Base-by-base conservation (phyloP, 257 asterid species). In the Osmanthus fragrans region DNA sequence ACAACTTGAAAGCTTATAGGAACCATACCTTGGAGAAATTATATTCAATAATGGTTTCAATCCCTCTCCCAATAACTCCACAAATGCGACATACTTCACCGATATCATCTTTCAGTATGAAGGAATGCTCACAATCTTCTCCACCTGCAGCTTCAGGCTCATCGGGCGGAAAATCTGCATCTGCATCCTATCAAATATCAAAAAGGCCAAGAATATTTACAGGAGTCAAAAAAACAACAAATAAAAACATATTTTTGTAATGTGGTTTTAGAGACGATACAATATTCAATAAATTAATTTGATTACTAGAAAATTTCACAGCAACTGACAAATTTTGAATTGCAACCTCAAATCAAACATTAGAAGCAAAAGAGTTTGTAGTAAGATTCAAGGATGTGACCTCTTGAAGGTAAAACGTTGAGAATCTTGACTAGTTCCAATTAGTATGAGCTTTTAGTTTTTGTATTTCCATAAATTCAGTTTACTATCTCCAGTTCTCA, bases 41-140 rank as follows among this genome's bases (percentile, higher is more conserved):
- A 81, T 85, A 95, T 77, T 95, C 99, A 11, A 95, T 95, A 65
- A 95, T 95, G 73, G 90, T 77, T 51, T 90, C 99, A 77, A 95
- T 95, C 74, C 97, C 86, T 86, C 94, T 88, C 85, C 76, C 84
- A 73, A 95, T 89, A 80, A 95, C 94, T 80, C 99, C 99, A 77
- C 99, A 95, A 45, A 95, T 85, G 67, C 99, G 96, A 77, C 99
- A 95, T 25, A 96, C 99, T 80, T 89, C 92, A 58, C 99, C 99
- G 18, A 96, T 90, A 79, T 96, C 99, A 85, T 93, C 99, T 85
- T 87, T 96, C 76, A 96, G 75, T 71, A 96, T 89, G 80, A 87
- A 93, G 9, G 96, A 88, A 87, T 96, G 99, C 69, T 93, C 97
- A 71, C 99, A 96, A 51, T 89, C 98, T 63, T 85, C 92, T 73